Conservation (phyloP, 2,329 filamentous ascomycete genomes). For the Neofusicoccum parvum region DNA sequence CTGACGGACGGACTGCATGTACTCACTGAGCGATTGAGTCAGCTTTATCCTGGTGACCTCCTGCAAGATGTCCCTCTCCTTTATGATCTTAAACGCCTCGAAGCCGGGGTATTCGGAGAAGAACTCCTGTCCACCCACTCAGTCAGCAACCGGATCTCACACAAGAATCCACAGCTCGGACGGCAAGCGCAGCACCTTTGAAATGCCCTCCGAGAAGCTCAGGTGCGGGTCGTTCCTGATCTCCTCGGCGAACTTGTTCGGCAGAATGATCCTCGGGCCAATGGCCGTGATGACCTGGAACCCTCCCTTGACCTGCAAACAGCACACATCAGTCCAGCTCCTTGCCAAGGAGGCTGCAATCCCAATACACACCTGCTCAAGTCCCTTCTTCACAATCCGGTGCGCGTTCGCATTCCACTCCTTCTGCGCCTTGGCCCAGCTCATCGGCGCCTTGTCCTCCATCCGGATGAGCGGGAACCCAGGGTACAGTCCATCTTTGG, state of each 20-base stretch:
- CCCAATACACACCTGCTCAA: background rate
- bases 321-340: too few species aligned
- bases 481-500: background rate
- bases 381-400: background rate
- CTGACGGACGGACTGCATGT: too few species aligned
- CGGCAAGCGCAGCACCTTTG: background rate
- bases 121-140: background rate
- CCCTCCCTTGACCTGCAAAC: background rate
- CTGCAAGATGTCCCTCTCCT: background rate
- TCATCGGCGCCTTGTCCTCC: background rate
- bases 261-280: conserved; percentile 5
- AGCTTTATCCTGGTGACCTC: background rate
- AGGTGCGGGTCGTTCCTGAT: conserved; percentile 7
- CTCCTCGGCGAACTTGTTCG: conserved; percentile 1
- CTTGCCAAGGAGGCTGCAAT: too few species aligned
- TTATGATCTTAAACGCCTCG: background rate
- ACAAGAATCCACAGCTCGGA: background rate
- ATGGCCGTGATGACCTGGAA: conserved; percentile 2
- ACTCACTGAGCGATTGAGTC: conserved; percentile 6
- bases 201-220: background rate
- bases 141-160: background rate
- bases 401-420: background rate
- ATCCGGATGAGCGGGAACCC: background rate
- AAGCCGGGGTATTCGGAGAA: conserved; percentile 12
- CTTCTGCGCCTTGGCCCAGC: background rate